These are phyloP conservation scores for Sarocladium strictum DNA, from an alignment of 2,329 filamentous ascomycete species.

Conservation along the genomic window DNA sequence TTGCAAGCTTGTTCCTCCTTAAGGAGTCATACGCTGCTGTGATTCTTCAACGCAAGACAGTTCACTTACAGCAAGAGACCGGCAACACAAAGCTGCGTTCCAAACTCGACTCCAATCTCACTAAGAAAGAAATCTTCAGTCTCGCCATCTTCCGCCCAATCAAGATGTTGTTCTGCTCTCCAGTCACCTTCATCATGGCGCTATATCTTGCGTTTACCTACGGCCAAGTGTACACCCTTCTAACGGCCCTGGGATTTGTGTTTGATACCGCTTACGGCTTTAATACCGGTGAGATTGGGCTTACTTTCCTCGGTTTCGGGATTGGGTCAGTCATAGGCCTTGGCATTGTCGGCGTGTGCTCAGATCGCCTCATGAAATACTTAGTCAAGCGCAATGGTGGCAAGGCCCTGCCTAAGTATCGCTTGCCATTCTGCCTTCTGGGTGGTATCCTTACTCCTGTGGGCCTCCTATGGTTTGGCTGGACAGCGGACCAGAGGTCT, in stretches of 20 bases:
- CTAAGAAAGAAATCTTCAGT: background rate
- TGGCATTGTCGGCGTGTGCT: constrained; percentile 21
- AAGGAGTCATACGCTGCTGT: constrained; percentile 36
- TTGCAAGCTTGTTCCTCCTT: constrained; percentile 27
- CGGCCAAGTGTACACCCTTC: background rate
- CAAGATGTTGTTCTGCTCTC: constrained; percentile 39
- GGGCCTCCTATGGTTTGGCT: constrained; percentile 49
- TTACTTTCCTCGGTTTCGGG: constrained; percentile 37
- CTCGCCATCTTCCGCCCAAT: constrained; percentile 25
- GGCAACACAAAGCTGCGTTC: constrained; percentile 22
- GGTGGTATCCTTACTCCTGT: constrained; percentile 41
- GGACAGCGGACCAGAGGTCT: constrained; percentile 36
- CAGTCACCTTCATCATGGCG: constrained; percentile 35
- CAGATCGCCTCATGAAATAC: constrained; percentile 16
- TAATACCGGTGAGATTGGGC: constrained; percentile 18
- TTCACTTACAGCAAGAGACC: constrained; percentile 34
- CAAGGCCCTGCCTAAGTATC: constrained; percentile 30
- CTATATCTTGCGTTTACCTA: constrained; percentile 35
- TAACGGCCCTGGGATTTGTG: background rate
- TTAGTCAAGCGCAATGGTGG: constrained; percentile 28
- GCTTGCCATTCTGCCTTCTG: constrained; percentile 37
- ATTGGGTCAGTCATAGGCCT: constrained; percentile 29
- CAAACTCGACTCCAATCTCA: background rate
- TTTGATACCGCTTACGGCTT: background rate
- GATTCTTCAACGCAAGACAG: constrained; percentile 34